These are phyloP conservation scores for Colletotrichum eleusines DNA, from an alignment of 2,329 filamentous ascomycete genomes.

Conservation along the genomic window DNA sequence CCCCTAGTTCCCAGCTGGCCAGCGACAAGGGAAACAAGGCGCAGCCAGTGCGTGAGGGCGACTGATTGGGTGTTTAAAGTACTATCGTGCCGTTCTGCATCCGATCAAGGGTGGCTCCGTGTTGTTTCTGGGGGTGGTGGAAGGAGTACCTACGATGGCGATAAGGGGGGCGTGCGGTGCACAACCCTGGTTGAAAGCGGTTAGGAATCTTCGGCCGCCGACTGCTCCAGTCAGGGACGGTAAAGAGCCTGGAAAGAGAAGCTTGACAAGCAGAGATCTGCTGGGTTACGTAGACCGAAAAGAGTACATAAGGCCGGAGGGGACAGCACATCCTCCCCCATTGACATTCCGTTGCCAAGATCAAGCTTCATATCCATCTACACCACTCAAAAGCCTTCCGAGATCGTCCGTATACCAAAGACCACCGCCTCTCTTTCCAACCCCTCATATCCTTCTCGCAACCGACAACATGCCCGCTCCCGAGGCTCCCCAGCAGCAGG, in stretches of 20 bases:
- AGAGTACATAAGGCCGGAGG: conserved; percentile 34
- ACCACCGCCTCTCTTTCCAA: background rate
- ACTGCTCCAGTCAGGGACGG: conserved; percentile 25
- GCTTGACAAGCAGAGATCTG: conserved; percentile 2
- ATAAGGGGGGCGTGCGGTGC: conserved; percentile 4
- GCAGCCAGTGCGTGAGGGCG: background rate
- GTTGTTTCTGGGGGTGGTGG: conserved; percentile 5
- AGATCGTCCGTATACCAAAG: background rate
- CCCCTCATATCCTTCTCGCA: background rate
- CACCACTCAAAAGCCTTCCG: background rate
- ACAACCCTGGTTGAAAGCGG: background rate
- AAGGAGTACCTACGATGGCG: conserved; percentile 18
- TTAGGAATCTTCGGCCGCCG: conserved; percentile 34
- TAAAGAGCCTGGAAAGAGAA: background rate
- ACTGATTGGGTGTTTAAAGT: conserved; percentile 18
- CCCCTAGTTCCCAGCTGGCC: conserved; percentile 18
- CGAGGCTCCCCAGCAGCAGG: conserved; percentile 58
- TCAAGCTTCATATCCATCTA: background rate
- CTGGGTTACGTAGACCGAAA: conserved; percentile 8
- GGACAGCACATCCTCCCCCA: background rate
- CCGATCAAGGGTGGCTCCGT: conserved; percentile 26
- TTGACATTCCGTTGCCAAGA: background rate
- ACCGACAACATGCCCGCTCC: conserved; percentile 55
- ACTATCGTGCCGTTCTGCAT: conserved; percentile 25
- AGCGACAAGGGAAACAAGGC: conserved; percentile 20